These are phyloP conservation scores for Pseudogymnoascus sp. DNA, from an alignment of 2,329 filamentous ascomycete genomes.

Conservation along the genomic window DNA sequence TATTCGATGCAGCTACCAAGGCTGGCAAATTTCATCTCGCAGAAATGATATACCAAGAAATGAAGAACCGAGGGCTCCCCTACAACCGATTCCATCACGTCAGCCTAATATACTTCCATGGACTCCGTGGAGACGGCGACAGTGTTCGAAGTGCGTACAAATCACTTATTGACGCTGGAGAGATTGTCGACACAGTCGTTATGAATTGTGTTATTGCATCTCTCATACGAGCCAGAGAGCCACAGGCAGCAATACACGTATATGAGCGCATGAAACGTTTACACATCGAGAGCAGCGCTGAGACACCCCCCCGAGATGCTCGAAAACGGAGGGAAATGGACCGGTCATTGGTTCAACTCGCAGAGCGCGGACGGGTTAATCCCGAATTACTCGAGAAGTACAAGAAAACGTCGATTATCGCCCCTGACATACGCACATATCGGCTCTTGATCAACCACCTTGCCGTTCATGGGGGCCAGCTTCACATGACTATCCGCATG, in stretches of 20 bases:
- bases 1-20: constrained; percentile 83
- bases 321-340: constrained; percentile 33
- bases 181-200: constrained; percentile 79
- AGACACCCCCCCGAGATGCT: constrained; percentile 29
- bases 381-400: constrained; percentile 43
- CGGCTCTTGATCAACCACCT: constrained; percentile 71
- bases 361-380: constrained; percentile 43
- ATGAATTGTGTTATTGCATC: constrained; percentile 81
- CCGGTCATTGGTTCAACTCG: constrained; percentile 49
- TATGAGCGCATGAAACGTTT: constrained; percentile 72
- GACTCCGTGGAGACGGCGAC: constrained; percentile 62
- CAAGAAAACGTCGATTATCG: constrained; percentile 57
- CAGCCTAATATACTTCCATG: constrained; percentile 75
- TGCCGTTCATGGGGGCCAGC: constrained; percentile 57
- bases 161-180: constrained; percentile 73
- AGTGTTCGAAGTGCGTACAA: constrained; percentile 70
- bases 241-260: constrained; percentile 65
- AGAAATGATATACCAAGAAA: constrained; percentile 76
- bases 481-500: constrained; percentile 60
- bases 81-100: constrained; percentile 76
- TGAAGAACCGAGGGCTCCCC: constrained; percentile 57
- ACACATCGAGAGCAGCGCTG: constrained; percentile 17
- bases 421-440: constrained; percentile 72
- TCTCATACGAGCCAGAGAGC: constrained; percentile 68
- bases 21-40: constrained; percentile 75